Base-by-base conservation (phyloP, 2,329 filamentous ascomycete genomes). In the Colletotrichum tropicicola region DNA sequence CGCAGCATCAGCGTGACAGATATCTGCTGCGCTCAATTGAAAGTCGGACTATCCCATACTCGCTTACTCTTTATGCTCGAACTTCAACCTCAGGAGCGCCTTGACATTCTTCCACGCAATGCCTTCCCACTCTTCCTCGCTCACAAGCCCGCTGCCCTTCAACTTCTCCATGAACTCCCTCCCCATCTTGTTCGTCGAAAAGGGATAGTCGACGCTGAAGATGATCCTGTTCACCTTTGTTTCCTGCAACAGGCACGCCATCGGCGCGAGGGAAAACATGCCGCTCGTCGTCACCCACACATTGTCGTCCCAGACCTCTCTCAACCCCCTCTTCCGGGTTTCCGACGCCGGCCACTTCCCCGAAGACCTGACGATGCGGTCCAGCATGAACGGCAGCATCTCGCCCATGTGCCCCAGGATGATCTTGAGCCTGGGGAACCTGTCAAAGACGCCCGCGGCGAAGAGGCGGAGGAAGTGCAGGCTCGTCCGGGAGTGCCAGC, bases 151-250 rank as follows among this genome's bases (percentile, higher is more conserved):
- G 65, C 84, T 86, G 44, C 75, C 70, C 64, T 78, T 76, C 43
- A 89, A 71, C 65, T 84, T 81, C 45, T 79, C 70, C 61, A 88
- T 75, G 66, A 84, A 86, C 9, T 73, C 74, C 32, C 77, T 72
- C 0, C 85, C 86, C 12, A 80, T 79, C 54, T 82, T 79, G 62
- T 82, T 86, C 37, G 74, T 75, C 35, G 79, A 79, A 53, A 88
- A 87, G 0, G 86, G 87, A 68, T 87, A 89, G 69, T 88, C 86
- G 5, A 87, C 81, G 62, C 83, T 87, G 68, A 84, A 88, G 70
- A 89, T 60, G 3, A 89, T 78, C 15, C 78, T 77, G 28, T 87
- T 83, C 17, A 80, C 76, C 25, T 75, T 78, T 1, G 80, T 85
- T 8, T 80, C 81, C 59, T 79, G 68, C 44, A 83, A 56, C 9